Evolutionary conservation across 148 eudicot genomes (phyloP).

Genomic region (Vaccinium corymbosum): DNA sequence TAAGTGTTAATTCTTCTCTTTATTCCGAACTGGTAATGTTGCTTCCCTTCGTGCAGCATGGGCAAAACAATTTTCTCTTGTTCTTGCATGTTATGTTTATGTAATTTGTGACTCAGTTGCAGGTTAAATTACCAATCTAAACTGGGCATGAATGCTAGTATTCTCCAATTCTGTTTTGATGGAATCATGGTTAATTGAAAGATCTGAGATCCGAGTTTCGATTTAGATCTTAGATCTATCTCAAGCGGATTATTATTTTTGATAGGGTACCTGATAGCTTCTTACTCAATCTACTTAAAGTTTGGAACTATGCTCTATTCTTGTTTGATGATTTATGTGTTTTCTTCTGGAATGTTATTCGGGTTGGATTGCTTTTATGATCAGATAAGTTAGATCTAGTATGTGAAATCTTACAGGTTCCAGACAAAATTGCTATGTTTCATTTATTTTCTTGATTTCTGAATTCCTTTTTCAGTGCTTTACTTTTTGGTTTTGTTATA

Average conservation of each 20-base stretch:
- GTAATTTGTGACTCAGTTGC: neutral
- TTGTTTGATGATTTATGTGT: constrained; percentile 1
- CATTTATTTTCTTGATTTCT: neutral
- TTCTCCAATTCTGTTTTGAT: neutral
- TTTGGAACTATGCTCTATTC: neutral
- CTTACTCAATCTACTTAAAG: neutral
- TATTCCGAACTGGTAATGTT: neutral
- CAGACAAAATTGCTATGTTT: neutral
- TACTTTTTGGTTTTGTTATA: neutral
- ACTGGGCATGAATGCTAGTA: neutral
- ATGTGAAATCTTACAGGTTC: neutral
- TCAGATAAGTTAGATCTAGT: neutral
- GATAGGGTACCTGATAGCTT: neutral
- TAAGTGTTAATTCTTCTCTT: neutral
- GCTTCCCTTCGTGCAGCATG: neutral
- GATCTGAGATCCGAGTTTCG: neutral
- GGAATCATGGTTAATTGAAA: neutral
- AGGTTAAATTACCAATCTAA: neutral
- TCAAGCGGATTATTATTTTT: neutral
- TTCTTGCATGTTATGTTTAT: neutral
- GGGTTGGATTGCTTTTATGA: neutral
- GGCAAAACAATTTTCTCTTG: neutral
- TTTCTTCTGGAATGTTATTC: neutral
- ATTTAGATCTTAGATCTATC: neutral
- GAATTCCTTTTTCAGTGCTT: neutral